Evolutionary conservation across 176 grass and related monocot genomes (phyloP).

Genomic region (Carex parvula): DNA sequence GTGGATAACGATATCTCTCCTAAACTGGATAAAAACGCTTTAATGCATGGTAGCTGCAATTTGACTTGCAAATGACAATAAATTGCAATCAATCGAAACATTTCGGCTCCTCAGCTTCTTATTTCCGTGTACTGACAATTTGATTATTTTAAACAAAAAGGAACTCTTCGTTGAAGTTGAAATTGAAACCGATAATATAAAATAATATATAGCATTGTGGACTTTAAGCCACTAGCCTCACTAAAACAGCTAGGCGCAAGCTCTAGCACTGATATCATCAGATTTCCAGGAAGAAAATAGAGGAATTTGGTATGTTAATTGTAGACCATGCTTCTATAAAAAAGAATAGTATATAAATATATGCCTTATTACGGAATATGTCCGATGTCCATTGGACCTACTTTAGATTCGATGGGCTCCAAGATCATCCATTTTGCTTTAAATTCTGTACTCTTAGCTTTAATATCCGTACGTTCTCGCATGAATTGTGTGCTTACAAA

Average conservation of each 20-base stretch:
- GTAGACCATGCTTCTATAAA: background rate
- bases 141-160: background rate
- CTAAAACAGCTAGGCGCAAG: too few species aligned
- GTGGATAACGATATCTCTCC: background rate
- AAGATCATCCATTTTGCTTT: too few species aligned
- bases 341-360: background rate
- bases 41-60: background rate
- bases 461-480: fast-evolving
- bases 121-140: background rate
- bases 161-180: background rate
- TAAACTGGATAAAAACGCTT: background rate
- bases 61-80: background rate
- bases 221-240: background rate
- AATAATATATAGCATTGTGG: background rate
- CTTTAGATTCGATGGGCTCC: too few species aligned
- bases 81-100: background rate
- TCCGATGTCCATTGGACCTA: too few species aligned
- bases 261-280: background rate
- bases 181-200: background rate
- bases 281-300: background rate
- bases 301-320: background rate
- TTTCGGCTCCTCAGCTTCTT: background rate
- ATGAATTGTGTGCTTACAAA: too few species aligned
- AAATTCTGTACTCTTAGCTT: too few species aligned
- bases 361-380: too few species aligned